A percentile compares a stretch with the other conserved stretches of the same genome.
These are phyloP conservation scores for Anacardium occidentale DNA, from an alignment of 345 rosid genomes.

Conservation along the genomic window DNA sequence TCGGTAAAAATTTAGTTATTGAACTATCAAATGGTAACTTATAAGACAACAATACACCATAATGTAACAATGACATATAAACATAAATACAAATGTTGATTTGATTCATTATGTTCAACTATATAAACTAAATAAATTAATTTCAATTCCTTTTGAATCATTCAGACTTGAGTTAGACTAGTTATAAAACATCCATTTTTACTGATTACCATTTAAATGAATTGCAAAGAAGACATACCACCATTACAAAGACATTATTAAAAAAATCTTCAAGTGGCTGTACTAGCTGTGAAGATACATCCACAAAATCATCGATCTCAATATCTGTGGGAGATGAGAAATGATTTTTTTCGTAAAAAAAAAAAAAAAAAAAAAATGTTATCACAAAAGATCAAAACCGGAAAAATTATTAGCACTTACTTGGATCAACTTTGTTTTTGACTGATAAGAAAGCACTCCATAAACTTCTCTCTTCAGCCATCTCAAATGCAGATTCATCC, in stretches of 20 bases:
- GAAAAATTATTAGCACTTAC: slow-evolving; percentile 32
- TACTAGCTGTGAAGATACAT: slow-evolving; percentile 57
- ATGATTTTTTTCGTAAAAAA: neutral
- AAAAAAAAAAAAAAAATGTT: slow-evolving; percentile 2
- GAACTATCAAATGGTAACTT: too few species aligned
- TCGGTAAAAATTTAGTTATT: too few species aligned
- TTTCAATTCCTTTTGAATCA: neutral
- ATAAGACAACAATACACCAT: too few species aligned
- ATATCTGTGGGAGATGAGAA: slow-evolving; percentile 42
- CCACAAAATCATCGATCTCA: slow-evolving; percentile 71
- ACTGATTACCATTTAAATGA: neutral
- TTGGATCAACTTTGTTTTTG: slow-evolving; percentile 56
- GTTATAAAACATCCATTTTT: too few species aligned
- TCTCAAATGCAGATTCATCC: slow-evolving; percentile 76
- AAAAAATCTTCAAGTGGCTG: slow-evolving; percentile 90
- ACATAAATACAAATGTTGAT: too few species aligned
- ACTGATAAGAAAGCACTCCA: slow-evolving; percentile 60
- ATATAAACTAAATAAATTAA: neutral
- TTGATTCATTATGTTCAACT: too few species aligned
- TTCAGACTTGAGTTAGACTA: neutral
- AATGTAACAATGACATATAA: too few species aligned
- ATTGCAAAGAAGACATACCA: slow-evolving; percentile 55
- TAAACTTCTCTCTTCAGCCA: slow-evolving; percentile 66
- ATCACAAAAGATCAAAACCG: neutral
- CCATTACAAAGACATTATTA: slow-evolving; percentile 91